Base-by-base conservation (phyloP, 2,329 filamentous ascomycete species). In the Periglandula ipomoeae region DNA sequence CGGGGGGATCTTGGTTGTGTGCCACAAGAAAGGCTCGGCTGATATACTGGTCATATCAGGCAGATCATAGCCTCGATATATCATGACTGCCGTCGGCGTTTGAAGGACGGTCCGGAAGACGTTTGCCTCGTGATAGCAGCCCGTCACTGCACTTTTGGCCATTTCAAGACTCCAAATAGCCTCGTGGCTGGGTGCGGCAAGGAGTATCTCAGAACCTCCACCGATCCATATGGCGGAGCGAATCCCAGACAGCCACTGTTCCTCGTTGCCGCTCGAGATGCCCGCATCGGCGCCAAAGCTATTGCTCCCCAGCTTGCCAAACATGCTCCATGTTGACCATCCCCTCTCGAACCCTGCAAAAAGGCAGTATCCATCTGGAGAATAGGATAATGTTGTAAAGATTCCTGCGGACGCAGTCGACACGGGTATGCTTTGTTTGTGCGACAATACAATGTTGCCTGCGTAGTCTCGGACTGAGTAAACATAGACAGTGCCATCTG, bases 261-360 rank as follows among this genome's bases (percentile, higher is more conserved):
- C 91, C 24, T 76, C 78, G 59, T 93, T 91, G 6, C 70, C 69
- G 44, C 76, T 69, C 2, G 83, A 81, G 34, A 89, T 72, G 2
- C 70, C 67, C 23, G 73, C 71, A 58, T 95, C 87, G 11, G 79
- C 75, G 6, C 77, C 75, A 63, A 97, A 97, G 61, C 88, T 95
- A 57, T 82, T 88, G 48, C 85, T 89, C 13, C 89, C 84, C 2
- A 85, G 78, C 65, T 95, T 96, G 30, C 93, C 93, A 66, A 95
- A 98, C 34, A 97, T 93, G 63, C 91, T 97, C 91, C 91, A 98
- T 42, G 84, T 91, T 4, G 87, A 85, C 93, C 93, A 98, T 1
- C 93, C 94, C 50, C 84, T 82, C 59, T 93, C 84, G 61, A 91
- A 97, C 1, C 91, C 93, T 39, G 86, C 89, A 66, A 98, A 96